Conservation (phyloP, 2,329 filamentous ascomycete genomes). For the Cladophialophora carrionii region DNA sequence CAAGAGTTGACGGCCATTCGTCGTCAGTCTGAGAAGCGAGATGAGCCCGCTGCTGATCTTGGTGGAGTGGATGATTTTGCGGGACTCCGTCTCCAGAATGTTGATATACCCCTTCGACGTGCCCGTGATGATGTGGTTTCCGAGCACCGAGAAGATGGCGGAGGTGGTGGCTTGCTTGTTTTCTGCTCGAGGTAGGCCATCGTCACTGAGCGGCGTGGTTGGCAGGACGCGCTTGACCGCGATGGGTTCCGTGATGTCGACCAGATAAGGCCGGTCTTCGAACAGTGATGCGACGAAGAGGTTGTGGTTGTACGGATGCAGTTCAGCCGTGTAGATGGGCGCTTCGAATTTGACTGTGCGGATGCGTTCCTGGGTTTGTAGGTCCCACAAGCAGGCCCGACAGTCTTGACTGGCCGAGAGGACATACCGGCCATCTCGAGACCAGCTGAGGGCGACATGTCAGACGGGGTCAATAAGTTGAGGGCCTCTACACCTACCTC, state of each 20-base stretch:
- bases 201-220: slow-evolving; percentile 76
- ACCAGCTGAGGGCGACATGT: slow-evolving; percentile 66
- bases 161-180: slow-evolving; percentile 94
- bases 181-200: slow-evolving; percentile 65
- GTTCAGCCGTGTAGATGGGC: slow-evolving; percentile 91
- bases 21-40: slow-evolving; percentile 80
- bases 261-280: slow-evolving; percentile 87
- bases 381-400: slow-evolving; percentile 95
- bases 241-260: slow-evolving; percentile 72
- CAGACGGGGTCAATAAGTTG: neutral
- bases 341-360: slow-evolving; percentile 89
- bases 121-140: slow-evolving; percentile 86
- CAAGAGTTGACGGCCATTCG: slow-evolving; percentile 82
- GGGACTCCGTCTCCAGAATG: slow-evolving; percentile 81
- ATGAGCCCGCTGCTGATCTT: slow-evolving; percentile 86
- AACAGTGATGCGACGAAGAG: slow-evolving; percentile 90
- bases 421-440: slow-evolving; percentile 84
- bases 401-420: slow-evolving; percentile 93
- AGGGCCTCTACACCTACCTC: slow-evolving; percentile 51
- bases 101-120: slow-evolving; percentile 97
- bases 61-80: slow-evolving; percentile 83
- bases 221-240: slow-evolving; percentile 77
- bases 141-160: slow-evolving; percentile 81
- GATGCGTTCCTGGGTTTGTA: slow-evolving; percentile 71
- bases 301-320: slow-evolving; percentile 85